Percentiles rank a stretch among this genome's conserved stretches.
Conservation (phyloP, 257 asterid species). For the Primulina eburnea region DNA sequence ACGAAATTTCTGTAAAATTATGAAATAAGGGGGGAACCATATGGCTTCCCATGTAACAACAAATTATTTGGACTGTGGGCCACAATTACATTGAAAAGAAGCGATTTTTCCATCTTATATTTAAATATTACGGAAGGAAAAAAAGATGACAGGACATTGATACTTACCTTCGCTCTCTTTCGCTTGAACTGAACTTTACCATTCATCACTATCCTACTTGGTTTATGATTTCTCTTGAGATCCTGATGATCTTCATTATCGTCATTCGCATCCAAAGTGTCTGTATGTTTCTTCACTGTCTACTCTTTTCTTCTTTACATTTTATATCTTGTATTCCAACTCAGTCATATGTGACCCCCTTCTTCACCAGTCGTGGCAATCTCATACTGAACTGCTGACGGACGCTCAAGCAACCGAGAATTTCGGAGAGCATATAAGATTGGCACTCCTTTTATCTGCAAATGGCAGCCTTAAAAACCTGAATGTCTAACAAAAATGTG, state of each 20-base stretch:
- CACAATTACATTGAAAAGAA: conserved; percentile 1
- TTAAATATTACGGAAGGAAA: not conserved
- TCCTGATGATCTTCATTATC: conserved; percentile 31
- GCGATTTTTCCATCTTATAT: not conserved
- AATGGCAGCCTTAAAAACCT: conserved; percentile 2
- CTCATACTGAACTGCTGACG: conserved; percentile 66
- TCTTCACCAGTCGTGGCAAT: conserved; percentile 72
- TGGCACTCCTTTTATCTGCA: conserved; percentile 93
- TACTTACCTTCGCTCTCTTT: conserved; percentile 52
- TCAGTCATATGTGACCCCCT: conserved; percentile 61
- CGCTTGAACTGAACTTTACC: conserved; percentile 49
- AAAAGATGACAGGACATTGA: conserved; percentile 1
- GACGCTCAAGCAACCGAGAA: conserved; percentile 78
- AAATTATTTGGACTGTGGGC: not conserved
- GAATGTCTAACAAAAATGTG: not conserved
- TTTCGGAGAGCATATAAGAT: conserved; percentile 67
- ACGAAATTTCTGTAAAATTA: not conserved
- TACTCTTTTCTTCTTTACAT: conserved; percentile 34
- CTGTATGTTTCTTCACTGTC: conserved; percentile 39
- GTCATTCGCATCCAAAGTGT: conserved; percentile 49
- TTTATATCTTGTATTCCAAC: conserved; percentile 52
- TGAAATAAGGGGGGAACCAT: not conserved
- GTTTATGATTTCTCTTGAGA: conserved; percentile 26
- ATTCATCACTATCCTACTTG: conserved; percentile 29
- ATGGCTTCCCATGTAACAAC: not conserved